Percentiles rank a stretch among this genome's conserved stretches.
Conservation (phyloP, 169 alveolate genomes). For the Perkinsus olseni region DNA sequence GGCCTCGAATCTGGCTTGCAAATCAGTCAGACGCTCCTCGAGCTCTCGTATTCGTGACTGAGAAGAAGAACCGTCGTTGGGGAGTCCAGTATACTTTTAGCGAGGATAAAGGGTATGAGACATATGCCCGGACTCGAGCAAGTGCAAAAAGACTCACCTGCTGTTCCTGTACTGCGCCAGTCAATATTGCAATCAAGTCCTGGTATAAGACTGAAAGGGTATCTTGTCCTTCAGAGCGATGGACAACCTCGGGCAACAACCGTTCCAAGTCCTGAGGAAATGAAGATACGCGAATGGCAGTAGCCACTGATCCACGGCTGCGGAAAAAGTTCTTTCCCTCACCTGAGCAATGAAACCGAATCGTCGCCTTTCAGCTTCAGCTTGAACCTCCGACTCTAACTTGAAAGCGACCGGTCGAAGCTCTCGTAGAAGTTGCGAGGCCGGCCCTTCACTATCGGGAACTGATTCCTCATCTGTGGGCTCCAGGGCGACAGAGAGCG, state of each 20-base stretch:
- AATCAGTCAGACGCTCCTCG: background rate
- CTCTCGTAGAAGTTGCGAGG: background rate
- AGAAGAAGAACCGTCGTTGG: background rate
- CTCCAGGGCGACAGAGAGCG: background rate
- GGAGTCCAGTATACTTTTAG: no score
- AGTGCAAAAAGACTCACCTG: background rate
- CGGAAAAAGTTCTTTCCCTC: background rate
- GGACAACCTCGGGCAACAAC: background rate
- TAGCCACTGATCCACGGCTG: no score
- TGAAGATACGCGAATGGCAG: background rate
- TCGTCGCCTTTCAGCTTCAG: background rate
- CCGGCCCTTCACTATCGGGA: background rate
- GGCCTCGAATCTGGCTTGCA: background rate
- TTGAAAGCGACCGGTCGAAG: background rate
- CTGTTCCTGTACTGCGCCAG: background rate
- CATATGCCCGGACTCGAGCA: no score
- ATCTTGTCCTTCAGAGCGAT: background rate
- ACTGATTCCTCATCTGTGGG: background rate
- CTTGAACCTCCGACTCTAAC: background rate
- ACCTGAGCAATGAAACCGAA: conserved; percentile 10
- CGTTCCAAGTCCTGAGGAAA: background rate
- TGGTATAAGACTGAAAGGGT: background rate
- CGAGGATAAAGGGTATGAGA: no score
- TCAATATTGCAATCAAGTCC: background rate
- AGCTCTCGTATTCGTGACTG: background rate